Conservation (phyloP, 441 rosid genomes). For the Erodium texanum region DNA sequence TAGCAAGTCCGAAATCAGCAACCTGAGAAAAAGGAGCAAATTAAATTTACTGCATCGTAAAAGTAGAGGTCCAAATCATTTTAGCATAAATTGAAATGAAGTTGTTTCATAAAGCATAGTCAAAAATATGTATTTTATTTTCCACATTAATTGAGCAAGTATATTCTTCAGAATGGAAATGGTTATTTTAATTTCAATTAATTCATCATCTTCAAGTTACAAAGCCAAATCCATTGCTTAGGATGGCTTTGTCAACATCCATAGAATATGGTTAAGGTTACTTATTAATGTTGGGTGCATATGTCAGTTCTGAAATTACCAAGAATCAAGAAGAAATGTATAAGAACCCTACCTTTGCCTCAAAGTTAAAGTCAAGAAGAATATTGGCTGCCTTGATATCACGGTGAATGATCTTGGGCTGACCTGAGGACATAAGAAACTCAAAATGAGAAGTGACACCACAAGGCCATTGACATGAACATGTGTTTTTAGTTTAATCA, state of each 20-base stretch:
- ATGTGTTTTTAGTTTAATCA: background rate
- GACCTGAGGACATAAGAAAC: slow-evolving; percentile 43
- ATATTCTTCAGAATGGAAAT: background rate
- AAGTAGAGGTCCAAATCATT: background rate
- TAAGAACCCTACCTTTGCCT: slow-evolving; percentile 58
- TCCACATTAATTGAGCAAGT: background rate
- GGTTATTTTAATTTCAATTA: no score
- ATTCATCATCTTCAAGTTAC: no score
- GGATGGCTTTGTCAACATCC: background rate
- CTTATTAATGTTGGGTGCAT: no score
- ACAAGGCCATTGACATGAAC: background rate
- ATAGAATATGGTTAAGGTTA: background rate
- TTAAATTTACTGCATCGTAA: background rate
- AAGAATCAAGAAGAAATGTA: background rate
- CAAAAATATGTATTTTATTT: background rate
- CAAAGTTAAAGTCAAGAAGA: slow-evolving; percentile 81
- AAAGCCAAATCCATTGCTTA: background rate
- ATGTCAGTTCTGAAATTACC: background rate
- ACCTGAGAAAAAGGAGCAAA: slow-evolving; percentile 36
- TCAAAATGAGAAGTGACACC: background rate
- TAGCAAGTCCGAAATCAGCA: slow-evolving; percentile 96
- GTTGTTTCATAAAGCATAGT: background rate
- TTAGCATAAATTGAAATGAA: background rate
- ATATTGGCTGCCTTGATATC: slow-evolving; percentile 89
- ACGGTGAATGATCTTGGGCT: slow-evolving; percentile 97